These are phyloP conservation scores for Coemansia sp. DNA, from an alignment of 192 early-diverging fungal species.

Conservation along the genomic window DNA sequence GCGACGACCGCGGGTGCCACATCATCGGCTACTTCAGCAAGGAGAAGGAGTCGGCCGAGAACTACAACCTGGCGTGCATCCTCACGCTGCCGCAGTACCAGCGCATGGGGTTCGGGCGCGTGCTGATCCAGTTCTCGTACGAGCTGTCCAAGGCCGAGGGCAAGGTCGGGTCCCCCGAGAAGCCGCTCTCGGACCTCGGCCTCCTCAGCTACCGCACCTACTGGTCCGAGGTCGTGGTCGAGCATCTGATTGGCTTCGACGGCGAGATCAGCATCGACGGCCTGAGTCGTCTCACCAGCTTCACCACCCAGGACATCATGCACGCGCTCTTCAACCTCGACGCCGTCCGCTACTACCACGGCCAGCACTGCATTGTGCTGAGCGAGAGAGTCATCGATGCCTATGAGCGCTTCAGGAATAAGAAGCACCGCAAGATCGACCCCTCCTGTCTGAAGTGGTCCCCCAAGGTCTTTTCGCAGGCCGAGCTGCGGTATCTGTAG, in stretches of 20 bases:
- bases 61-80: constrained; percentile 99
- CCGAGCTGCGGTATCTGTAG: constrained; percentile 73
- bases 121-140: constrained; percentile 96
- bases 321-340: constrained; percentile 88
- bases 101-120: constrained; percentile 90
- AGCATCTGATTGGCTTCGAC: constrained; percentile 65
- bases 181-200: constrained; percentile 96
- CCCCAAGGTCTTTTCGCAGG: constrained; percentile 76
- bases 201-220: constrained; percentile 92
- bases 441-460: constrained; percentile 76
- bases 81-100: constrained; percentile 97
- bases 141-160: constrained; percentile 93
- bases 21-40: constrained; percentile 99
- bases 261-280: constrained; percentile 90
- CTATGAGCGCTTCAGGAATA: constrained; percentile 73
- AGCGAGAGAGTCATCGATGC: constrained; percentile 83
- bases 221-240: constrained; percentile 90
- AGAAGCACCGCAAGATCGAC: constrained; percentile 79
- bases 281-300: constrained; percentile 78
- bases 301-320: constrained; percentile 88
- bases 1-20: constrained; percentile 84
- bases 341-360: constrained; percentile 87
- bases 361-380: constrained; percentile 85
- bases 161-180: constrained; percentile 94
- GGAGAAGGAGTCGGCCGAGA: constrained; percentile 94